Conservation (phyloP, 768 basidiomycete genomes). For the Lactarius vividus region DNA sequence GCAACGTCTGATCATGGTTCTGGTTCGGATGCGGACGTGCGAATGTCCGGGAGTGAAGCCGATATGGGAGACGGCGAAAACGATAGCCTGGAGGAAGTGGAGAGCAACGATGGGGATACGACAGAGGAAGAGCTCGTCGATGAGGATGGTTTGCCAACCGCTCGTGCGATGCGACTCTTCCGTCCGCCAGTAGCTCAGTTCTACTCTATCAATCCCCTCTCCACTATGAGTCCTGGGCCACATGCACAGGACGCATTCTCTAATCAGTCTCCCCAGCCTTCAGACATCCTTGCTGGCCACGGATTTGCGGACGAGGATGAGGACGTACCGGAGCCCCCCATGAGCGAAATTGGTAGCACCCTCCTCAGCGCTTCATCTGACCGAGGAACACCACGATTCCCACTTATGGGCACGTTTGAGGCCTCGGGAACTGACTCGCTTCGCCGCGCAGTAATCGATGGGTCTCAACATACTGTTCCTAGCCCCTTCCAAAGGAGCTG, state of each 20-base stretch:
- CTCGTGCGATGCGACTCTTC: constrained; percentile 72
- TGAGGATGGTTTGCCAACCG: constrained; percentile 66
- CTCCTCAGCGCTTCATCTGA: constrained; percentile 25
- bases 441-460: constrained; percentile 29
- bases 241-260: constrained; percentile 36
- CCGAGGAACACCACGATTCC: constrained; percentile 22
- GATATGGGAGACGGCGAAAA: constrained; percentile 41
- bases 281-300: constrained; percentile 66
- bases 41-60: constrained; percentile 44
- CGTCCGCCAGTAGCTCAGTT: constrained; percentile 59
- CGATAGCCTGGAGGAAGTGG: constrained; percentile 34
- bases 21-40: constrained; percentile 47
- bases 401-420: constrained; percentile 27
- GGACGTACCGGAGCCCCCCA: constrained; percentile 20
- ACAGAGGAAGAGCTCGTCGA: constrained; percentile 86
- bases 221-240: constrained; percentile 62
- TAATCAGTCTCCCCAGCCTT: constrained; percentile 51
- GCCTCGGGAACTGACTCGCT: constrained; percentile 12
- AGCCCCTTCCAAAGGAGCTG: constrained; percentile 27
- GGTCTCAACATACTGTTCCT: constrained; percentile 17
- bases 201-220: constrained; percentile 63
- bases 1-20: constrained; percentile 42
- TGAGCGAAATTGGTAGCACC: constrained; percentile 25
- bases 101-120: constrained; percentile 61
- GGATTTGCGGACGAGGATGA: constrained; percentile 35